Base-by-base conservation (phyloP, 768 basidiomycete species). In the Leccinum subgranulosum region DNA sequence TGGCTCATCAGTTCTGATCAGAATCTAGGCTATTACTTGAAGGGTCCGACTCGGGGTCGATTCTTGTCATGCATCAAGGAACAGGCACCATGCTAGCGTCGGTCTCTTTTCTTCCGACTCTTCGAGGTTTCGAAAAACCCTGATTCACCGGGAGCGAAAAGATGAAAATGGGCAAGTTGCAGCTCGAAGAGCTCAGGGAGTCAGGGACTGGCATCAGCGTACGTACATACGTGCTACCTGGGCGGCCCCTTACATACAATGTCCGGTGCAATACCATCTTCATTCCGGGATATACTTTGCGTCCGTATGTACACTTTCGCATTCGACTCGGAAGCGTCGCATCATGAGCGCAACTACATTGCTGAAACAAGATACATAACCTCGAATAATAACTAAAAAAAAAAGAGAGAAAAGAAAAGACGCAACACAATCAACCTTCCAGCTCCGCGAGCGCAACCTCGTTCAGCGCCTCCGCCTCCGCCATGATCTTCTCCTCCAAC, bases 401-500 rank as follows among this genome's bases (percentile, higher is more conserved):
- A 41, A 60, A 60, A 52, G 41, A 51, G 50, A 28, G 39, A 51
- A 51, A 47, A 19, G 4, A 23, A 41, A 31, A 25, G 28, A 43
- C 45, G 50, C 21, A 14, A 25, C 23, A 23, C 41, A 23, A 46
- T 68, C 56, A 68, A 7, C 34, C 69, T 28, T 86, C 84, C 80
- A 84, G 81, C 69, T 82, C 82, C 28, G 84, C 85, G 53, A 91
- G 80, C 21, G 85, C 84, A 25, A 80, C 87, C 62, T 91, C 90
- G 69, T 92, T 92, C 67, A 88, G 65, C 9, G 84, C 87, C 73
- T 92, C 92, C 4, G 90, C 90, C 69, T 92, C 88, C 5, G 76
- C 81, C 88, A 93, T 93, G 63, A 96, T 73, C 75, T 83, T 85
- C 74, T 97, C 95, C 70, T 98, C 95, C 67, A 92, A 75, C 48